Conservation (phyloP, 2,329 filamentous ascomycete genomes). For the Claviceps africana region DNA sequence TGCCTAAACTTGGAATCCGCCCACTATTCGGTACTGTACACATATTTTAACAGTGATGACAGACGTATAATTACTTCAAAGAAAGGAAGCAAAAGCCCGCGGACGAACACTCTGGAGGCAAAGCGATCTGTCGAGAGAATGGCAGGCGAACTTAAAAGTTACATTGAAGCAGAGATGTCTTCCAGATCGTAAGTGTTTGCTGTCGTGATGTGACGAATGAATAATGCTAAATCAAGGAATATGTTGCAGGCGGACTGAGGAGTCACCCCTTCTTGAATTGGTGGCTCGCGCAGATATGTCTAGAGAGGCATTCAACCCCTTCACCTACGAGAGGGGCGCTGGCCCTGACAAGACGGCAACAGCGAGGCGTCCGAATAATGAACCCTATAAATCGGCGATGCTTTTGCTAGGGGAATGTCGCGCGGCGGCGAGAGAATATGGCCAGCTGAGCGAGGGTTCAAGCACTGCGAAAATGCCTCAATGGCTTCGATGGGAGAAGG, state of each 20-base stretch:
- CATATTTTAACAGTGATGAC: neutral
- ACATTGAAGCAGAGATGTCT: constrained; percentile 1
- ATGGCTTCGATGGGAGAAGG: constrained; percentile 20
- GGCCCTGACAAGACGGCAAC: neutral
- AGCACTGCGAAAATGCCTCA: constrained; percentile 12
- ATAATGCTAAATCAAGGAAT: neutral
- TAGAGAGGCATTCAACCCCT: neutral
- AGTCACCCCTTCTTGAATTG: neutral
- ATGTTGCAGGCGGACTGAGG: neutral
- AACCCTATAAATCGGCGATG: neutral
- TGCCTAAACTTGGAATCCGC: neutral
- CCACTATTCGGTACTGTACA: neutral
- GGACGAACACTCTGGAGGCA: neutral
- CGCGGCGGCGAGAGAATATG: constrained; percentile 11
- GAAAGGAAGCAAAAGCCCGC: neutral
- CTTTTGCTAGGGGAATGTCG: constrained; percentile 9
- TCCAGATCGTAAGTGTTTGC: constrained; percentile 1
- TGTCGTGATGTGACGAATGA: neutral
- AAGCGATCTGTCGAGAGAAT: constrained; percentile 1
- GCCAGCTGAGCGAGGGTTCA: constrained; percentile 9
- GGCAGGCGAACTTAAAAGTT: constrained; percentile 1
- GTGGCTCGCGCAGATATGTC: neutral
- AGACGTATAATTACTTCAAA: neutral
- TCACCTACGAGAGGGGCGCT: neutral
- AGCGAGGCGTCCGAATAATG: neutral